A percentile compares a stretch with the other conserved stretches of the same genome.
These are phyloP conservation scores for Parmelia sp. DNA, from an alignment of 495 filamentous ascomycete genomes.

Conservation along the genomic window DNA sequence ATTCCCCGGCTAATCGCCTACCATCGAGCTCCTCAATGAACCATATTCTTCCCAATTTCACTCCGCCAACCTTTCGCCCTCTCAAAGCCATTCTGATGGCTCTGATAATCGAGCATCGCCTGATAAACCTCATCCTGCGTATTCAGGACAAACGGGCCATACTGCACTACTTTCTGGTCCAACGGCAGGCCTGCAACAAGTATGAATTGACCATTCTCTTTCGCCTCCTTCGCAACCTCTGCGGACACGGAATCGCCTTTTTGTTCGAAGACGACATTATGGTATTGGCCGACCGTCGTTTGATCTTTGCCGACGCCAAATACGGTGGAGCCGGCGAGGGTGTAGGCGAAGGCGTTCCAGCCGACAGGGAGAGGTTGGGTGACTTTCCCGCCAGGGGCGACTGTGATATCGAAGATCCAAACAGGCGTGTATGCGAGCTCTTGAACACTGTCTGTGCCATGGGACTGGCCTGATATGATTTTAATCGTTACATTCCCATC, in stretches of 20 bases:
- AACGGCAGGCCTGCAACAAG: slow-evolving; percentile 80
- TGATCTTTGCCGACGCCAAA: slow-evolving; percentile 54
- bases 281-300: slow-evolving; percentile 53
- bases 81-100: slow-evolving; percentile 84
- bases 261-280: slow-evolving; percentile 87
- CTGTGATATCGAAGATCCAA: slow-evolving; percentile 83
- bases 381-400: slow-evolving; percentile 70
- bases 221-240: slow-evolving; percentile 61
- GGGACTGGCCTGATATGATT: slow-evolving; percentile 77
- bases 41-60: slow-evolving; percentile 88
- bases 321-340: slow-evolving; percentile 58
- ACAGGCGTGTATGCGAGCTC: slow-evolving; percentile 94
- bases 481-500: slow-evolving; percentile 71
- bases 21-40: slow-evolving; percentile 23
- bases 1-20: background rate
- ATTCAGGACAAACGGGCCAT: slow-evolving; percentile 88
- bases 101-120: slow-evolving; percentile 85
- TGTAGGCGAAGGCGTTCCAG: slow-evolving; percentile 92
- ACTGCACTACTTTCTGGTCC: slow-evolving; percentile 90
- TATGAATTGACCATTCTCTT: slow-evolving; percentile 62
- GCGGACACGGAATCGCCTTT: slow-evolving; percentile 66
- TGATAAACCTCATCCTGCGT: slow-evolving; percentile 80
- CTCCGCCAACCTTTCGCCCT: slow-evolving; percentile 75
- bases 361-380: slow-evolving; percentile 66
- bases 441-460: slow-evolving; percentile 77